Evolutionary conservation across 805 yeast genomes (phyloP).

Genomic region (Lachancea lanzarotensis): DNA sequence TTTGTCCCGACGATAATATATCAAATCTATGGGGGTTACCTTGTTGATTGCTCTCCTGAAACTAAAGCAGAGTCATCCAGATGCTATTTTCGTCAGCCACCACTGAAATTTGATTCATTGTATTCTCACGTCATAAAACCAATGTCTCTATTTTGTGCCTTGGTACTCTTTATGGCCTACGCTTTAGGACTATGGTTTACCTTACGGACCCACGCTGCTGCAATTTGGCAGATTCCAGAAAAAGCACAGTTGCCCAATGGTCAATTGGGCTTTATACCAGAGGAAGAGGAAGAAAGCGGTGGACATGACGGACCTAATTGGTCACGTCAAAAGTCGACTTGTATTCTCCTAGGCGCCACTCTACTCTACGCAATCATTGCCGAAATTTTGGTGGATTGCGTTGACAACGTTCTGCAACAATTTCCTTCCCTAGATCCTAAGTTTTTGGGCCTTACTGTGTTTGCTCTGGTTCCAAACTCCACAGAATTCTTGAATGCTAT

Average conservation of each 20-base stretch:
- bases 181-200: conserved; percentile 88
- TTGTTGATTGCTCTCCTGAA: conserved; percentile 50
- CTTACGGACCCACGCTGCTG: conserved; percentile 89
- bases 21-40: conserved; percentile 84
- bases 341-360: conserved; percentile 78
- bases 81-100: conserved; percentile 75
- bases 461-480: conserved; percentile 94
- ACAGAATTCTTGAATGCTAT: conserved; percentile 96
- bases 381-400: conserved; percentile 87
- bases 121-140: conserved; percentile 72
- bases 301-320: conserved; percentile 98
- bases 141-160: conserved; percentile 71
- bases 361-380: conserved; percentile 87
- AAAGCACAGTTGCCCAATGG: conserved; percentile 8
- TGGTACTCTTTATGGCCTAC: conserved; percentile 75
- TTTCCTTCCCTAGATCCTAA: conserved; percentile 79
- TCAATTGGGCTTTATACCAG: conserved; percentile 18
- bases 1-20: conserved; percentile 87
- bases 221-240: conserved; percentile 79
- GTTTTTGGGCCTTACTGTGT: conserved; percentile 85
- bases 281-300: conserved; percentile 35
- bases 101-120: conserved; percentile 59
- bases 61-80: conserved; percentile 23
- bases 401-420: conserved; percentile 72
- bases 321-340: conserved; percentile 79